phyloP scores from a whole-genome alignment of 306 rosid genomes.

The Abrus precatorius region DNA sequence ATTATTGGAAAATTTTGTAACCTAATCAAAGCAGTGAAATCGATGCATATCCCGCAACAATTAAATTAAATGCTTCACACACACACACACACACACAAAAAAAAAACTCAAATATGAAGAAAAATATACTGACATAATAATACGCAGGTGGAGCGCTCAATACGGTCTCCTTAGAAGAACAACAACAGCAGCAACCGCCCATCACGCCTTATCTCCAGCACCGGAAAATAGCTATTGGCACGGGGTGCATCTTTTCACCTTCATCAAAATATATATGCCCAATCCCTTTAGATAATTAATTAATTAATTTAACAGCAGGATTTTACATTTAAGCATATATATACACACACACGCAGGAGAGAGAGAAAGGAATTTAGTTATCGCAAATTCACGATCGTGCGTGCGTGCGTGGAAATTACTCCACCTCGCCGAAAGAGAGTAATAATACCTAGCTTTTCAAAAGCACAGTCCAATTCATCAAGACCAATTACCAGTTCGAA shows the following conservation, averaged over 20 bases:
- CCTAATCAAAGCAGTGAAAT: not conserved
- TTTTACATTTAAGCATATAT: slow-evolving; percentile 3
- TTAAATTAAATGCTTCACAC: not conserved
- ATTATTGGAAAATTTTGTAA: not conserved
- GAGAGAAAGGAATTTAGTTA: not conserved
- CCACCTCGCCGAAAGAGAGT: slow-evolving; percentile 20
- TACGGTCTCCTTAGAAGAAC: slow-evolving; percentile 68
- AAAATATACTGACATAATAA: slow-evolving; percentile 65
- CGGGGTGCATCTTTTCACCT: slow-evolving; percentile 60
- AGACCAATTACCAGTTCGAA: not conserved
- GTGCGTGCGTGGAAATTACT: slow-evolving; percentile 38
- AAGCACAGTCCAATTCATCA: slow-evolving; percentile 31
- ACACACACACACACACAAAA: too few relatives aligned
- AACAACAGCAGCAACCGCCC: slow-evolving; percentile 87
- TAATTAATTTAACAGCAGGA: slow-evolving; percentile 19
- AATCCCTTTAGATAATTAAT: slow-evolving; percentile 22
- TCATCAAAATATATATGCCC: slow-evolving; percentile 51
- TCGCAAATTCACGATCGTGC: slow-evolving; percentile 34
- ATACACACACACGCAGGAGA: not conserved
- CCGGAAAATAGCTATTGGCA: slow-evolving; percentile 47
- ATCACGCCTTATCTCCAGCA: slow-evolving; percentile 60
- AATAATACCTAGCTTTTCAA: not conserved
- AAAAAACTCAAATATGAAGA: slow-evolving; percentile 9
- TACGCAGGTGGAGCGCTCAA: slow-evolving; percentile 61
- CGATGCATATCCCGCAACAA: slow-evolving; percentile 19